Conservation (phyloP, 2,329 filamentous ascomycete genomes). For the Cordyceps militaris region DNA sequence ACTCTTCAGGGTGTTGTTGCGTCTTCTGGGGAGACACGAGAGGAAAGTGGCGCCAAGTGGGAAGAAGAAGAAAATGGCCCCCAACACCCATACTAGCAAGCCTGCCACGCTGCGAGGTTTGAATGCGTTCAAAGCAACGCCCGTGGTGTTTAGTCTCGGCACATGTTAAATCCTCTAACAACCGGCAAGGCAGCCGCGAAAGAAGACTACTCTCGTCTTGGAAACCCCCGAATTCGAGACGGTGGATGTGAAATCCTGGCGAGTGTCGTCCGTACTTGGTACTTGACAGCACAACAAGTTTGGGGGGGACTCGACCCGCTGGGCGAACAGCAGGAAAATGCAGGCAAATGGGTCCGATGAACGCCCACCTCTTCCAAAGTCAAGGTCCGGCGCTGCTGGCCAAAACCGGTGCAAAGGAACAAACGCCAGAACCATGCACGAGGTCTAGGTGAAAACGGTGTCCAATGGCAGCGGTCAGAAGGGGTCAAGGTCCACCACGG, state of each 20-base stretch:
- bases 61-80: not conserved
- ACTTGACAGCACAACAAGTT: not conserved
- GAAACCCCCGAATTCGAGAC: not conserved
- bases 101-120: not conserved
- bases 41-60: not conserved
- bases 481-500: not conserved
- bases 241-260: not conserved
- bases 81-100: not conserved
- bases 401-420: not conserved
- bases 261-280: not conserved
- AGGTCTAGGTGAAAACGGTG: slow-evolving; percentile 13
- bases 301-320: slow-evolving; percentile 7
- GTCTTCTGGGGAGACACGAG: not conserved
- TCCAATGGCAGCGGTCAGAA: slow-evolving; percentile 6
- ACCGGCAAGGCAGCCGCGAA: not conserved
- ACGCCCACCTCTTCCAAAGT: not conserved
- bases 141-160: not conserved
- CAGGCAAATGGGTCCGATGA: slow-evolving; percentile 4
- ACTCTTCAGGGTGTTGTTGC: not conserved
- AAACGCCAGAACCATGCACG: not conserved
- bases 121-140: not conserved
- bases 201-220: not conserved
- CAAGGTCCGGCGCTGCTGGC: not conserved
- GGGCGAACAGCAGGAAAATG: not conserved
- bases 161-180: not conserved